Conservation (phyloP, 225 moss, liverwort and hornwort genomes). For the Rhytidiadelphus loreus region DNA sequence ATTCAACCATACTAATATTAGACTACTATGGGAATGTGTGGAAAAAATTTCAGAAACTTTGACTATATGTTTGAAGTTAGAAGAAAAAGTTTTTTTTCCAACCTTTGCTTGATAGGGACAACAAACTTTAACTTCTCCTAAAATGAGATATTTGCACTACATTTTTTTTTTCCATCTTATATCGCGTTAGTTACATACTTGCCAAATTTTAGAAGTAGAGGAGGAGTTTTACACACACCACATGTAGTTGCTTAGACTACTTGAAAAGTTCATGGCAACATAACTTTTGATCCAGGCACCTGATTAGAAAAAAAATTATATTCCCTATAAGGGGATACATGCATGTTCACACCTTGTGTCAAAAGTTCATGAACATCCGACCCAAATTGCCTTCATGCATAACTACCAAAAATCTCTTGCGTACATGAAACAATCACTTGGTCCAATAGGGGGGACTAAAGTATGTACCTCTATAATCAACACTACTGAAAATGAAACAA, state of each 20-base stretch:
- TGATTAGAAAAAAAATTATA: too few relatives aligned
- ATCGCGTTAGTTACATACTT: background rate
- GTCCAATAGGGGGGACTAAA: background rate
- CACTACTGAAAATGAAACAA: background rate
- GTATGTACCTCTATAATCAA: background rate
- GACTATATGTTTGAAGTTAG: background rate
- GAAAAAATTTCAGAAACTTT: background rate
- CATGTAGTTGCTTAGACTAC: fast-evolving
- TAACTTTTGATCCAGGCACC: background rate
- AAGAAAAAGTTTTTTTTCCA: background rate
- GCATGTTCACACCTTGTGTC: background rate
- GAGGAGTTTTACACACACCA: background rate
- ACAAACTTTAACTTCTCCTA: background rate
- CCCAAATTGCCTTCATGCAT: background rate
- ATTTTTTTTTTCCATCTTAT: background rate
- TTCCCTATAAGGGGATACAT: fast-evolving
- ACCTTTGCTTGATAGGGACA: background rate
- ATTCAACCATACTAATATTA: background rate
- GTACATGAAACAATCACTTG: fast-evolving
- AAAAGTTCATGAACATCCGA: background rate
- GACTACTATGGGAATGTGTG: background rate
- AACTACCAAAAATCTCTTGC: background rate
- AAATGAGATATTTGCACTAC: background rate
- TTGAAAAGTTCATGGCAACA: fast-evolving
- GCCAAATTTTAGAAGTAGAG: too few relatives aligned